phyloP scores from a whole-genome alignment of 306 rosid species.

The Pyrus pyrifolia region DNA sequence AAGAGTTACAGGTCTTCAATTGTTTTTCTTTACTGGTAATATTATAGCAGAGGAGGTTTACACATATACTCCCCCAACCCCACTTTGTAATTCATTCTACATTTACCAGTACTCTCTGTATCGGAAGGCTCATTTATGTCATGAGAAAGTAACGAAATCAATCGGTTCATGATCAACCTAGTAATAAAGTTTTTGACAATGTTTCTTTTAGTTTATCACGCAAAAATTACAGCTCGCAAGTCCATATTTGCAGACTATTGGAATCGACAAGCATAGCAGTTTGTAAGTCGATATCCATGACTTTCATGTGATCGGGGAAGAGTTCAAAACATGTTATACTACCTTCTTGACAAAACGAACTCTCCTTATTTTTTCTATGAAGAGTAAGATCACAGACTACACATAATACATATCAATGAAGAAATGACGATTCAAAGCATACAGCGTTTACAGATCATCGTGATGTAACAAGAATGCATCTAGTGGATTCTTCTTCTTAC shows the following conservation, averaged over 20 bases:
- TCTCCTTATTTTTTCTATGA: too few species aligned
- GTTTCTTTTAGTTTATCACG: too few species aligned
- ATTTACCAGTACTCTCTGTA: neutral
- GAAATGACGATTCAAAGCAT: neutral
- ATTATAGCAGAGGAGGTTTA: neutral
- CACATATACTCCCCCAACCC: neutral
- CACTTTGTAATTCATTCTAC: neutral
- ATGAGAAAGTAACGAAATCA: too few species aligned
- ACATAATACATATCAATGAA: neutral
- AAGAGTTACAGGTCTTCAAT: neutral
- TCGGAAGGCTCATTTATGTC: too few species aligned
- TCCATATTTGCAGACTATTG: too few species aligned
- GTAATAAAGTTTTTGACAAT: neutral
- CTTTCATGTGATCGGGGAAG: too few species aligned
- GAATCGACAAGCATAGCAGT: too few species aligned
- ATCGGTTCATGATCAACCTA: too few species aligned
- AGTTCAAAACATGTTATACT: too few species aligned
- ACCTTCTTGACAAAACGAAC: too few species aligned
- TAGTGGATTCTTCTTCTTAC: constrained; percentile 47
- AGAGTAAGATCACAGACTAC: neutral
- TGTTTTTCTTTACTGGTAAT: neutral
- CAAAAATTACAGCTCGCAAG: too few species aligned
- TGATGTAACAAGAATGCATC: constrained; percentile 18
- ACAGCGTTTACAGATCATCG: constrained; percentile 32
- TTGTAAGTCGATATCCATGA: too few species aligned